Base-by-base conservation (phyloP, 2,329 filamentous ascomycete species). In the Rugonectria rugulosa region DNA sequence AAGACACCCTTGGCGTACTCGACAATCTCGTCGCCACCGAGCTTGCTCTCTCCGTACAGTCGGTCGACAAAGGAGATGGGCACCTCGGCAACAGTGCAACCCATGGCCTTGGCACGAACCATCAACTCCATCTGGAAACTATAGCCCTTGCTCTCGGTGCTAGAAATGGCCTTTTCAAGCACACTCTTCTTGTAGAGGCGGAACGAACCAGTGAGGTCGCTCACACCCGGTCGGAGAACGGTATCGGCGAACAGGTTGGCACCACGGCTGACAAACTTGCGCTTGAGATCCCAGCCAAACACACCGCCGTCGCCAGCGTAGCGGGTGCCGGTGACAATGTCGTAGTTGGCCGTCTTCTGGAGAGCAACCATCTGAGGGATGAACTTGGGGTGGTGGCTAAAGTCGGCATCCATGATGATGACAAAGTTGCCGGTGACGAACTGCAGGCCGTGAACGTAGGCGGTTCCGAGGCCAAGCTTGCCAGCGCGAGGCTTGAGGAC, bases 121-220 rank as follows among this genome's bases (percentile, higher is more conserved):
- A 97, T 98, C 87, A 99, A 90, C 83, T 97, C 94, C 95, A 99
- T 99, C 86, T 99, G 95, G 82, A 99, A 99, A 34, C 90, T 94
- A 75, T 98, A 99, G 3, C 95, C 95, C 79, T 98, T 97, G 73
- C 91, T 95, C 82, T 97, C 89, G 8, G 92, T 97, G 76, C 85
- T 91, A 70, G 83, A 81, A 68, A 99, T 97, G 55, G 96, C 92
- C 81, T 91, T 93, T 75, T 96, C 86, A 70, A 99, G 77, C 59
- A 97, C 91, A 57, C 81, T 79, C 79, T 89, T 92, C 87, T 96
- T 98, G 77, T 99, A 99, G 73, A 99, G 76, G 61, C 95, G 81
- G 79, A 98, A 99, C 73, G 89, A 94, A 43, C 95, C 95, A 27
- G 95, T 99, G 73, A 99, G 78, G 75, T 99, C 95, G 72, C 91